Evolutionary conservation across 306 rosid species (phyloP).

Genomic region (Leucaena leucocephala): DNA sequence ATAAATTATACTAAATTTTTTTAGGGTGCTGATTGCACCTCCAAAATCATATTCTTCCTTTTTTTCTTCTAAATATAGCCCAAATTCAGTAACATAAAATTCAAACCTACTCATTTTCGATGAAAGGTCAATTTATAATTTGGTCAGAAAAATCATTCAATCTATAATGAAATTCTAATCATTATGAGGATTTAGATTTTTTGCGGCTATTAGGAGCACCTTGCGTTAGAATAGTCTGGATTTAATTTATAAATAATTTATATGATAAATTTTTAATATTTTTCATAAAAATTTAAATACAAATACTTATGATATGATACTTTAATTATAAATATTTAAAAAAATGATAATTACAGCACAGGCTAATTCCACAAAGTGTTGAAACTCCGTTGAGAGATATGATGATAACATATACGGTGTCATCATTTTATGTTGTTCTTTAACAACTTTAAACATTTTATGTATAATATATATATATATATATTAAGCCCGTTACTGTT

Average conservation of each 20-base stretch:
- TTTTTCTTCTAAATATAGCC: background rate
- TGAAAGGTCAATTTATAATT: background rate
- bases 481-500: background rate
- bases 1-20: too few species aligned
- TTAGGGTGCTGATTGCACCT: too few species aligned
- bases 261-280: too few species aligned
- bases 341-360: too few species aligned
- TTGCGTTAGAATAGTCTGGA: background rate
- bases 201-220: background rate
- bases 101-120: too few species aligned
- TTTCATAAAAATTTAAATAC: background rate
- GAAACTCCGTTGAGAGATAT: background rate
- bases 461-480: too few species aligned
- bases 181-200: background rate
- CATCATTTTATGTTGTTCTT: background rate
- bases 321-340: background rate
- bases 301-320: background rate
- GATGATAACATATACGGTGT: background rate
- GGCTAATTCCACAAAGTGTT: background rate
- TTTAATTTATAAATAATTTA: background rate
- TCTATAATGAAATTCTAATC: background rate
- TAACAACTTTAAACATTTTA: background rate
- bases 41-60: too few species aligned
- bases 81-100: background rate
- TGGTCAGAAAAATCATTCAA: background rate